phyloP scores from a whole-genome alignment of 768 basidiomycete species.

The Floccularia luteovirens region DNA sequence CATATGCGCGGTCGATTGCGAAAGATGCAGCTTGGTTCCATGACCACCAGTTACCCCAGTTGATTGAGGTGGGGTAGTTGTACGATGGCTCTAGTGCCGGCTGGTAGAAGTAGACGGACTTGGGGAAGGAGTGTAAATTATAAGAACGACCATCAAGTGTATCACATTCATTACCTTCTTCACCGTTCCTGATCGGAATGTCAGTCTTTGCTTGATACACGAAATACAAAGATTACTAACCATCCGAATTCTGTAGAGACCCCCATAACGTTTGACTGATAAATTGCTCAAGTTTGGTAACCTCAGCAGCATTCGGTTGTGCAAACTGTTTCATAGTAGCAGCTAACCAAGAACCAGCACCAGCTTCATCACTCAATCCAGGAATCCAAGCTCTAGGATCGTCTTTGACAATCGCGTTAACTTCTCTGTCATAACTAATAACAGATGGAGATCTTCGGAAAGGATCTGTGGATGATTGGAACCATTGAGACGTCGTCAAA shows the following conservation, averaged over 20 bases:
- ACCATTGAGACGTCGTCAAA: conserved; percentile 48
- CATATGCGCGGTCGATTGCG: conserved; percentile 43
- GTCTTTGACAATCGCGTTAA: conserved; percentile 39
- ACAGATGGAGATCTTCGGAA: conserved; percentile 47
- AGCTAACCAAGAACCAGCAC: conserved; percentile 51
- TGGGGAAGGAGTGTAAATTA: background rate
- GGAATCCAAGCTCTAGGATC: conserved; percentile 53
- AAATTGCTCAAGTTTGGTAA: conserved; percentile 43
- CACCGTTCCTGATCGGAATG: conserved; percentile 28
- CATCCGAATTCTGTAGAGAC: conserved; percentile 41
- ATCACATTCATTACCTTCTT: conserved; percentile 32
- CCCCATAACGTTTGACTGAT: conserved; percentile 38
- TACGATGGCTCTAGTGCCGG: conserved; percentile 36
- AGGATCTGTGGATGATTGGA: conserved; percentile 37
- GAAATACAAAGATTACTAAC: conserved; percentile 12
- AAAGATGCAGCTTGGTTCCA: conserved; percentile 43
- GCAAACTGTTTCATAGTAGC: conserved; percentile 49
- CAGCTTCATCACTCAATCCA: conserved; percentile 54
- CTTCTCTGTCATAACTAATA: conserved; percentile 45
- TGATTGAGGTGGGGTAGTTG: conserved; percentile 35
- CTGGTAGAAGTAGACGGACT: conserved; percentile 48
- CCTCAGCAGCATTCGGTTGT: conserved; percentile 46
- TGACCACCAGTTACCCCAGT: conserved; percentile 52
- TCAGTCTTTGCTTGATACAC: background rate
- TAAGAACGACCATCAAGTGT: background rate